Evolutionary conservation across 2,329 filamentous ascomycete genomes (phyloP), one percentile per base, ranked within the genome.

Genomic region (Aureobasidium sp.): DNA sequence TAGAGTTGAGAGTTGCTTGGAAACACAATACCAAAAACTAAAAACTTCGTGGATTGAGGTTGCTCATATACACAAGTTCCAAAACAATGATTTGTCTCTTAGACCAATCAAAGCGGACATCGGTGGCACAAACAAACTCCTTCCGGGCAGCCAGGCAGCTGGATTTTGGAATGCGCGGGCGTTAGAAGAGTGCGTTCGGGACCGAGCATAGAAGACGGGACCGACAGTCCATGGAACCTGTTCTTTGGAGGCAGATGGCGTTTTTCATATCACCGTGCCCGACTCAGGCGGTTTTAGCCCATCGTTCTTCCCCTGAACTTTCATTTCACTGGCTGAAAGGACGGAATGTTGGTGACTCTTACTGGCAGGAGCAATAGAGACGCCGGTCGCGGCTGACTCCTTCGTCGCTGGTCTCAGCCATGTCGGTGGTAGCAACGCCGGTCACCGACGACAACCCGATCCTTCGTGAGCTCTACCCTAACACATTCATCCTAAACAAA

Each of bases 81-180:
- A 55, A 9, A 31, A 42, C 51, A n/a, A 53, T 1, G 8, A 29
- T 22, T 42, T 9, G 11, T 42, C 42, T 20, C 25, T 7, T 15
- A 42, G 8, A 42, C 51, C 36, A 55, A 41, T 25, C 34, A 55
- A 31, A 57, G 17, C 27, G 41, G 27, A 12, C 27, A 14, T 57
- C 53, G 41, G 53, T 45, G 53, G 29, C n/a, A 45, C 22, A 44
- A 41, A 29, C 37, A 55, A 57, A 45, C 36, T 36, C 53, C 41
- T n/a, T 27, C 53, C 53, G 53, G 41, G 53, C 41, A 22, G 45
- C 53, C 20, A 57, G 53, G 53, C 53, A 57, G 41, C 39, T 56
- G 53, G 29, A 45, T 57, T 45, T 45, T 44, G 53, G 53, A 57
- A 57, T 57, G 53, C 27, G 53, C 39, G 49, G 49, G 49, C 49